Evolutionary conservation across 306 rosid genomes (phyloP).

Genomic region (Acmispon strigosus): DNA sequence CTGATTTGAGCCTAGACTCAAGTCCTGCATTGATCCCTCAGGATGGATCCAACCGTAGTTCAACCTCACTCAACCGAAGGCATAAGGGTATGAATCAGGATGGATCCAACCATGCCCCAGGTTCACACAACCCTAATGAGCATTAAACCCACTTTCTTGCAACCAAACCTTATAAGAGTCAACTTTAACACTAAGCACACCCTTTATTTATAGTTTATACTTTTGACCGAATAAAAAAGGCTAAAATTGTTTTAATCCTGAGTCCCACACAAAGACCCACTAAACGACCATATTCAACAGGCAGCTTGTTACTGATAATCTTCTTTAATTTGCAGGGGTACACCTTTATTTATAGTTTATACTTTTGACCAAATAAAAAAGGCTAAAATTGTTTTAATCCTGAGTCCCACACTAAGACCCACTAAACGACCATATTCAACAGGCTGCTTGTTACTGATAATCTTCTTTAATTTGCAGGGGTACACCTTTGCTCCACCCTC

Average conservation of each 20-base stretch:
- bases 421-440: not conserved
- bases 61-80: too few relatives aligned
- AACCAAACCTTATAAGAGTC: not conserved
- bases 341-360: not conserved
- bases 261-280: conserved; percentile 2
- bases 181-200: not conserved
- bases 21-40: not conserved
- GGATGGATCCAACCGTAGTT: not conserved
- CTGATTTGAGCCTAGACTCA: not conserved
- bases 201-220: not conserved
- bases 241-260: not conserved
- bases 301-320: not conserved
- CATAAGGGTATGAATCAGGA: not conserved
- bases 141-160: not conserved
- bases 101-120: too few relatives aligned
- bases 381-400: not conserved
- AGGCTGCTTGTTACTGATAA: not conserved
- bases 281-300: not conserved
- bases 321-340: not conserved
- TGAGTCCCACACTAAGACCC: conserved; percentile 7
- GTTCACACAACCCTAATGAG: not conserved
- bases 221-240: too few relatives aligned
- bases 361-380: too few relatives aligned
- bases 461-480: not conserved
- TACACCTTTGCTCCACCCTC: not conserved